phyloP scores from a whole-genome alignment of 2,329 filamentous ascomycete genomes.

The Xylaria sp. region DNA sequence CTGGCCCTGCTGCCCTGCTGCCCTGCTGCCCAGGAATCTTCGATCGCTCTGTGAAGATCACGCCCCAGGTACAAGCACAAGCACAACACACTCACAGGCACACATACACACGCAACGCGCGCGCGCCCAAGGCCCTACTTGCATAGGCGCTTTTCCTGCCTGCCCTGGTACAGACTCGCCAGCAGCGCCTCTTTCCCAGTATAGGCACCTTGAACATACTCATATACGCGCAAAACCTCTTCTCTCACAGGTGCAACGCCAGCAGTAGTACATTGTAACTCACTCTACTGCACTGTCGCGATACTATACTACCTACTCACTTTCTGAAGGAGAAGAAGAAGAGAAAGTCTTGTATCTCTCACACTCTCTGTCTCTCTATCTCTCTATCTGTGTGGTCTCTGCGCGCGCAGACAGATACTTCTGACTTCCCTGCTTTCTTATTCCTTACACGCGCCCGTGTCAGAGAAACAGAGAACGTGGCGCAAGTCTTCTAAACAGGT shows the following conservation, averaged over 20 bases:
- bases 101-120: no score
- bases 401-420: slow-evolving; percentile 1
- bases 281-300: no score
- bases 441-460: not conserved
- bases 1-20: no score
- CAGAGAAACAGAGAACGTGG: slow-evolving; percentile 2
- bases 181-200: no score
- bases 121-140: no score
- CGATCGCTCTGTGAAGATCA: slow-evolving; percentile 20
- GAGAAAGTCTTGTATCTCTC: no score
- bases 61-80: slow-evolving; percentile 18
- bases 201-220: no score
- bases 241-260: slow-evolving; percentile 9
- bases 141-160: slow-evolving; percentile 12
- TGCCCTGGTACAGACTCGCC: not conserved
- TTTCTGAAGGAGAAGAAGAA: no score
- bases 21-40: slow-evolving; percentile 4
- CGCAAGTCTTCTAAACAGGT: slow-evolving; percentile 13
- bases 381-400: not conserved
- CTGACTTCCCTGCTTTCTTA: not conserved
- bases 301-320: slow-evolving; percentile 1
- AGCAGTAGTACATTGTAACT: not conserved
- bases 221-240: slow-evolving; percentile 2
- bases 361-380: no score
- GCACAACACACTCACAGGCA: slow-evolving; percentile 14